phyloP scores from a whole-genome alignment of 176 grass and related monocot genomes.

The Luzula sylvatica region DNA sequence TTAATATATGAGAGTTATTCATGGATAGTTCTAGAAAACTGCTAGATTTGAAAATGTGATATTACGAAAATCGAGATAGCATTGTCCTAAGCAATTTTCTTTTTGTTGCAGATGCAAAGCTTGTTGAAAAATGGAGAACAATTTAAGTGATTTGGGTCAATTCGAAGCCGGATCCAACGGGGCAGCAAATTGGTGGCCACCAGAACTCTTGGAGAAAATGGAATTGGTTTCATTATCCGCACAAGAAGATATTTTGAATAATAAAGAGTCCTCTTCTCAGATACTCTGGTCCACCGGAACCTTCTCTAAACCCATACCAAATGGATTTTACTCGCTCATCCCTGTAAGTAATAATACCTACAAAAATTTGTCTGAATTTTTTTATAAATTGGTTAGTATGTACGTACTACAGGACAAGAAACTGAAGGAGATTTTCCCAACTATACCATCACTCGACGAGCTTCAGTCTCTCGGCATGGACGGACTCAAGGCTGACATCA shows the following conservation, averaged over 20 bases:
- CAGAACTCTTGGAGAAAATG: slow-evolving; percentile 65
- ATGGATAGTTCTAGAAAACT: background rate
- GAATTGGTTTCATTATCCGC: slow-evolving; percentile 67
- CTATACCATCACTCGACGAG: slow-evolving; percentile 65
- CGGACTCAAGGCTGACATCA: slow-evolving; percentile 75
- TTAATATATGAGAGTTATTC: background rate
- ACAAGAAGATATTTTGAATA: slow-evolving; percentile 39
- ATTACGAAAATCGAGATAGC: background rate
- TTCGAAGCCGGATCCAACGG: slow-evolving; percentile 47
- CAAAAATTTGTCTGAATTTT: background rate
- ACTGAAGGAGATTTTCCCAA: slow-evolving; percentile 66
- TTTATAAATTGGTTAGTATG: background rate
- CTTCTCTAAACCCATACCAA: slow-evolving; percentile 72
- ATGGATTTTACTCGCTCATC: slow-evolving; percentile 97
- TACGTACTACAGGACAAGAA: slow-evolving; percentile 68
- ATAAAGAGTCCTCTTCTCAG: slow-evolving; percentile 63
- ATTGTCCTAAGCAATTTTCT: background rate
- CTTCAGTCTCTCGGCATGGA: slow-evolving; percentile 65
- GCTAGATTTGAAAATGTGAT: background rate
- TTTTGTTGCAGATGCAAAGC: slow-evolving; percentile 11
- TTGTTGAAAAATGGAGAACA: slow-evolving; percentile 61
- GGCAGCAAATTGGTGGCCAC: slow-evolving; percentile 65
- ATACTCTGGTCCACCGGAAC: slow-evolving; percentile 81
- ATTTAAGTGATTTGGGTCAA: slow-evolving; percentile 40
- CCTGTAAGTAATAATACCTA: slow-evolving; percentile 45